Conservation (phyloP, 2,329 filamentous ascomycete genomes). For the Alternaria alternata region DNA sequence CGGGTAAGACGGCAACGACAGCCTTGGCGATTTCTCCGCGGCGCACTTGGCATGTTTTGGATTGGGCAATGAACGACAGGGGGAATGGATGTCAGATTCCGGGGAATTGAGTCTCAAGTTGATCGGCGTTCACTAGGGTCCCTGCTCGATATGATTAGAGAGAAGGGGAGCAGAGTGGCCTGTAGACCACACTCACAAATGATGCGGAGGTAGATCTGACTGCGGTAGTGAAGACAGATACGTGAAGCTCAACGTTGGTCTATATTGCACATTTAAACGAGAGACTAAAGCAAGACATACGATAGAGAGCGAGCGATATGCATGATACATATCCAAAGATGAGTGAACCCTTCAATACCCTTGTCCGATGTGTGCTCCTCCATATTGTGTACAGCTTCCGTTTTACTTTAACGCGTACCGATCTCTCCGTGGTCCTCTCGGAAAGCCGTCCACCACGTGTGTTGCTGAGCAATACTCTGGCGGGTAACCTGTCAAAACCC, state of each 20-base stretch:
- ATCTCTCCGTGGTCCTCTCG: too few relatives aligned
- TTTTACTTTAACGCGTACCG: too few relatives aligned
- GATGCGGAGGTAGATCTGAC: too few relatives aligned
- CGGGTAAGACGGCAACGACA: neutral
- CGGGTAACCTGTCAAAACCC: neutral
- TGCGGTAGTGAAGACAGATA: neutral
- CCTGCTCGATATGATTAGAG: neutral
- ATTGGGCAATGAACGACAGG: neutral
- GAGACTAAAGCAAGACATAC: too few relatives aligned
- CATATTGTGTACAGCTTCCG: too few relatives aligned
- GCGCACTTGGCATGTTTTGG: conserved; percentile 6
- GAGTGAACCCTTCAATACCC: too few relatives aligned
- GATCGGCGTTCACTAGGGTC: neutral
- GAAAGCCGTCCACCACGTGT: too few relatives aligned
- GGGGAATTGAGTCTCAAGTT: neutral
- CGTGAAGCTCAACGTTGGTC: neutral
- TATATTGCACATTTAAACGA: neutral
- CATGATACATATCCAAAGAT: too few relatives aligned
- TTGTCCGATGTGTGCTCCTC: too few relatives aligned
- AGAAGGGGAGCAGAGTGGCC: neutral
- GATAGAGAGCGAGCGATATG: too few relatives aligned
- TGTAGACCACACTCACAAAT: too few relatives aligned
- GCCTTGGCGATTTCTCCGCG: neutral
- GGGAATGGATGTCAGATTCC: too few relatives aligned
- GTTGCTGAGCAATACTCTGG: neutral